phyloP scores from a whole-genome alignment of 257 asterid genomes.

The Fraxinus quadrangulata region DNA sequence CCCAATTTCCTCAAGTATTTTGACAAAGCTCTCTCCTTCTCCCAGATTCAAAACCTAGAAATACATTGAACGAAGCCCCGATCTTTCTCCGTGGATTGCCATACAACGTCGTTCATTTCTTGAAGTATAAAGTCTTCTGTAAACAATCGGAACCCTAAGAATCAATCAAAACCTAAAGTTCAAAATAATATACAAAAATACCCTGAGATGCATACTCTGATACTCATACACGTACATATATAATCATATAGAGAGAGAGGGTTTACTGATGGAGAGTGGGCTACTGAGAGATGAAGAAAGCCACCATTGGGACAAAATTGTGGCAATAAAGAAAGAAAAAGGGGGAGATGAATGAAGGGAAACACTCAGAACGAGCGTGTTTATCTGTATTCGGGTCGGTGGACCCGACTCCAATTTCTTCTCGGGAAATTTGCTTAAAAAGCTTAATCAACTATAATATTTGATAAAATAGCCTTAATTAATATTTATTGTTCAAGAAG shows the following conservation, averaged over 20 bases:
- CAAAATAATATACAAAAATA: not conserved
- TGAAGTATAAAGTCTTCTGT: constrained; percentile 37
- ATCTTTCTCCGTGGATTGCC: constrained; percentile 13
- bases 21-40: constrained; percentile 21
- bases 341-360: no score
- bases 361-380: no score
- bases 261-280: constrained; percentile 32
- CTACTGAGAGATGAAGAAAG: constrained; percentile 28
- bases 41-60: constrained; percentile 30
- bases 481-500: no score
- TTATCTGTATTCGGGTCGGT: not conserved
- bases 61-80: constrained; percentile 30
- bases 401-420: not conserved
- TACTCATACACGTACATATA: not conserved
- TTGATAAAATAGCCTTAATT: no score
- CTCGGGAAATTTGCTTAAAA: no score
- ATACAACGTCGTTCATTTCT: constrained; percentile 28
- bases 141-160: constrained; percentile 44
- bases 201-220: no score
- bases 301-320: not conserved
- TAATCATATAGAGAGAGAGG: not conserved
- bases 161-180: constrained; percentile 30
- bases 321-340: not conserved
- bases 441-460: no score
- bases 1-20: constrained; percentile 20